Evolutionary conservation across 164 flowering plant genomes (phyloP), one percentile per base, ranked within the genome.

Genomic region (Berberis vulgaris): DNA sequence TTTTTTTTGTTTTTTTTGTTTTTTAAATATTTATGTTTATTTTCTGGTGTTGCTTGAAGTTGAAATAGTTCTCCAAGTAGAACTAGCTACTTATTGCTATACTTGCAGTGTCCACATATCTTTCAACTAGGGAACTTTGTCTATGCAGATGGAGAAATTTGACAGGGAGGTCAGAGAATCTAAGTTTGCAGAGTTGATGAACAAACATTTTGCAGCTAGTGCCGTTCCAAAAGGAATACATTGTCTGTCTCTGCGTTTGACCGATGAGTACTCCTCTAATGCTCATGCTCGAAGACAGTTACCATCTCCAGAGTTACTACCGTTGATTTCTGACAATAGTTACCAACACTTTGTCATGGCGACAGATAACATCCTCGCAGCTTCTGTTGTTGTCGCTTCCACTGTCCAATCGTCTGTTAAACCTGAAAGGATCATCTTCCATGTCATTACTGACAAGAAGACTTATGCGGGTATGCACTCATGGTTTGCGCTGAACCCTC

Each of bases 401-500:
- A 71, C 94, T 63, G 84, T 89, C n/a, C 85, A 80, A 74, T 81
- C 96, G 54, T 82, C 88, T 62, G 60, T 67, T 44, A 78, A 74
- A 59, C 97, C 99, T 67, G 94, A 82, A 61, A 89, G 83, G 66
- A 80, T 91, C 41, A 88, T 95, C 65, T 89, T 95, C 64, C 99
- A 95, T 82, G 82, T 95, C 63, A 91, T 95, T 64, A 95, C 99
- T 41, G 99, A 95, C 75, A 91, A 91, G 85, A 95, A 95, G 79
- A 95, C 99, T 9, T 94, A 91, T 76, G 91, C 97, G n/a, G 96
- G 91, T 39, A 94, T 91, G 97, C 99, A 94, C 71, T 87, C 99
- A 39, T 95, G 99, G 99, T 95, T 95, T 79, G 97, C 99, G 41
- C 68, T 95, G 38, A 87, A 95, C 68, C 82, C 99, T n/a, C 71